Conservation (phyloP, 176 grass and related monocot species). For the Zoysia pacifica region DNA sequence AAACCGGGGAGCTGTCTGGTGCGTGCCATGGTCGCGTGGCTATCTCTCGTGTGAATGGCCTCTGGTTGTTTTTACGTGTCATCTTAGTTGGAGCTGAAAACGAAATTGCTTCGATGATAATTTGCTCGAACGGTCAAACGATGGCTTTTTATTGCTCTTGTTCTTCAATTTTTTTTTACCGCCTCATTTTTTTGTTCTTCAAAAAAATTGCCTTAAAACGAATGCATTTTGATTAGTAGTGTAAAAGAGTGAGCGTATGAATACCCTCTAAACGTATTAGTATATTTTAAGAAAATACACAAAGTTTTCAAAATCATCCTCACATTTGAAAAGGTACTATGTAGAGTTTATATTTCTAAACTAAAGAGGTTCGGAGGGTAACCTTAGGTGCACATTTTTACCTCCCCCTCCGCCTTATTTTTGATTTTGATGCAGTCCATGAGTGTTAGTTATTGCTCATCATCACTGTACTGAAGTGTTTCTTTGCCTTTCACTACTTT, state of each 20-base stretch:
- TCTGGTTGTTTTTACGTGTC: neutral
- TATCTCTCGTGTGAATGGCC: slow-evolving; percentile 22
- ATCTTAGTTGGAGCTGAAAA: slow-evolving; percentile 1
- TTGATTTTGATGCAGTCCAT: neutral
- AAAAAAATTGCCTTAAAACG: neutral
- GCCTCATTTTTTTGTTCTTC: neutral
- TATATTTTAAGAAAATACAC: too few relatives aligned
- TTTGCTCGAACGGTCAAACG: neutral
- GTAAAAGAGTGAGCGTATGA: too few relatives aligned
- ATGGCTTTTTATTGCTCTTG: neutral
- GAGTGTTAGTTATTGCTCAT: neutral
- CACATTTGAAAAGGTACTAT: too few relatives aligned
- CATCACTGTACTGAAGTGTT: neutral
- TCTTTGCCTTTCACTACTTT: neutral
- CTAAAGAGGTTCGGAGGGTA: too few relatives aligned
- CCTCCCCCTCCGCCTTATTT: too few relatives aligned
- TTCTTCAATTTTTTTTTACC: neutral
- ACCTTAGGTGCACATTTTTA: too few relatives aligned
- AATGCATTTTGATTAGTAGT: neutral
- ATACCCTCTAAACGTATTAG: too few relatives aligned
- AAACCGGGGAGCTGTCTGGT: slow-evolving; percentile 23
- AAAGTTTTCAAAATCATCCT: too few relatives aligned
- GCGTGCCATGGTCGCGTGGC: slow-evolving; percentile 30
- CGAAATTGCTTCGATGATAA: neutral
- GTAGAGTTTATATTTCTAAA: too few relatives aligned